These are phyloP conservation scores for Fraxinus greggii DNA, from an alignment of 305 asterid genomes.

Conservation along the genomic window DNA sequence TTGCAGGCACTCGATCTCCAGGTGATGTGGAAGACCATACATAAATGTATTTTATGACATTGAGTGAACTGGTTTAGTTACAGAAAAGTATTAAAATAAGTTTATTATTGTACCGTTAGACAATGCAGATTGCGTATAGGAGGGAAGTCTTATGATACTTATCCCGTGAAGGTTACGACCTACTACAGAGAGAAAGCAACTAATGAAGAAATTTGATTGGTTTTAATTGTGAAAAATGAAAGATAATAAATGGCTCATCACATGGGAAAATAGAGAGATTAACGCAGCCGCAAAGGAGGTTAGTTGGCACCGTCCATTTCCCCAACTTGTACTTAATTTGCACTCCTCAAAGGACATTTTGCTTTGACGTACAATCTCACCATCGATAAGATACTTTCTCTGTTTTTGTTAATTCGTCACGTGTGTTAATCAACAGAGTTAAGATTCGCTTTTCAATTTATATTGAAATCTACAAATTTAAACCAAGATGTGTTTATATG, in stretches of 20 bases:
- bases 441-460: no score
- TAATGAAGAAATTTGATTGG: background rate
- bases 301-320: constrained; percentile 20
- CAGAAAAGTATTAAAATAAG: no score
- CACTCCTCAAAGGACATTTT: background rate
- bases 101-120: background rate
- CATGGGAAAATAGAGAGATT: background rate
- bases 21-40: background rate
- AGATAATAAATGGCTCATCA: constrained; percentile 34
- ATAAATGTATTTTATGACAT: background rate
- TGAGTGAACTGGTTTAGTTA: constrained; percentile 2
- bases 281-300: constrained; percentile 7
- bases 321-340: background rate
- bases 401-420: background rate
- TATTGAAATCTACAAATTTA: no score
- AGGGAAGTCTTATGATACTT: background rate
- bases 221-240: background rate
- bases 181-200: background rate
- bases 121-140: background rate
- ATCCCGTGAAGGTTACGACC: background rate
- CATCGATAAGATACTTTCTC: background rate
- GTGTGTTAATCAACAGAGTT: no score
- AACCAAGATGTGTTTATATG: no score
- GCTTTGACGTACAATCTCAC: no score
- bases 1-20: background rate